Evolutionary conservation across 2,329 filamentous ascomycete species (phyloP), one percentile per base, ranked within the genome.

Genomic region (Aquanectria penicillioides): DNA sequence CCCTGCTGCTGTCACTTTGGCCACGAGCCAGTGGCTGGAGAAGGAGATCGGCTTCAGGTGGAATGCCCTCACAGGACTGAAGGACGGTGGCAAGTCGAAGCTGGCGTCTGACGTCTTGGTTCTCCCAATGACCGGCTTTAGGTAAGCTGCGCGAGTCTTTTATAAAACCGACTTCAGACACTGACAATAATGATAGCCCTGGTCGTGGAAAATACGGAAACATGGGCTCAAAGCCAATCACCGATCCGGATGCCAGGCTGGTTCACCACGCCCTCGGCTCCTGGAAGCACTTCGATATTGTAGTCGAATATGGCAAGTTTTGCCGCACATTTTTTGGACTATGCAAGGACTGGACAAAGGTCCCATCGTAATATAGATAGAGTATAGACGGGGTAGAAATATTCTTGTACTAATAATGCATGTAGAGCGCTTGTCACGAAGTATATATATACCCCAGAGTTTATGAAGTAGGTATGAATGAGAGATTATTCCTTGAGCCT

Each of bases 1-100:
- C 2, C 67, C 67, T n/a, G 66, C 63, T 3, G 67, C 67, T 15
- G 64, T 69, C 17, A 69, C 67, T 5, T 46, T 62, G 6, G 57
- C 56, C 5, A 64, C 66, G 18, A 62, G 53, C 11, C 43, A 33
- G 17, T 69, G 66, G 64, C 63, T 69, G 13, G 53, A 64, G 29
- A 37, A 48, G 17, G 46, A 62, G 22, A 28, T 63, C 15, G 59
- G 54, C 2, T 60, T 69, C 31, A 58, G 67, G n/a, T 69, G 66
- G 66, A 67, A 38, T 38, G 36, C 36, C 17, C 36, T 38, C 17
- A 38, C 36, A 20, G 36, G 36, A 38, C 23, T 38, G 17, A 38
- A 38, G 23, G 36, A 38, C 15, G 36, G 36, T 10, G 36, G 36
- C 15, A 38, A 38, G 23, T 15, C 36, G 18, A 38, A 38, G 13